Evolutionary conservation across 2,329 filamentous ascomycete genomes (phyloP).

Genomic region (Tolypocladium ovalisporum): DNA sequence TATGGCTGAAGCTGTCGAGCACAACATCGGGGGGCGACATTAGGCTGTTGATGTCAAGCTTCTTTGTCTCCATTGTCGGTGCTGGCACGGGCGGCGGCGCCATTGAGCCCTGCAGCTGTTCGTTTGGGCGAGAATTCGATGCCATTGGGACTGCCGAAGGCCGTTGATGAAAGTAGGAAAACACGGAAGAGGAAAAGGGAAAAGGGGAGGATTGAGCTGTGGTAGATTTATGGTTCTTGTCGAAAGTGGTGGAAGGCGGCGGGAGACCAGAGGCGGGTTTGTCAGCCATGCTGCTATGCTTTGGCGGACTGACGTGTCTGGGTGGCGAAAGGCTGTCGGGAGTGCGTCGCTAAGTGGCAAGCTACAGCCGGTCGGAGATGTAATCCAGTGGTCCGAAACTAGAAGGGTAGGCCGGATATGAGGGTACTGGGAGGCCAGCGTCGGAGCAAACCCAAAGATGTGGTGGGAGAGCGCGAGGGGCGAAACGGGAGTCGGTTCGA

Average conservation of each 20-base stretch:
- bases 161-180: conserved; percentile 6
- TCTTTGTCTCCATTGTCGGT: conserved; percentile 20
- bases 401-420: neutral
- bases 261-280: conserved; percentile 18
- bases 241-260: conserved; percentile 20
- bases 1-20: conserved; percentile 39
- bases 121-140: conserved; percentile 10
- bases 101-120: conserved; percentile 13
- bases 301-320: conserved; percentile 1
- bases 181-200: conserved; percentile 3
- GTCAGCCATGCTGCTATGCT: conserved; percentile 18
- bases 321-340: neutral
- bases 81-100: conserved; percentile 16
- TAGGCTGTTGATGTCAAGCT: conserved; percentile 40
- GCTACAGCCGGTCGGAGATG: neutral
- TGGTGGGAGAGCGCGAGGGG: neutral
- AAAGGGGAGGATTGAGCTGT: conserved; percentile 6
- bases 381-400: neutral
- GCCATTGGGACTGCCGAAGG: conserved; percentile 14
- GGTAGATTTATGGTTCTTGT: conserved; percentile 10
- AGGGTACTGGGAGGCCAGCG: neutral
- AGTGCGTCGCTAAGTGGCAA: neutral
- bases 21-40: conserved; percentile 52
- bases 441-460: neutral
- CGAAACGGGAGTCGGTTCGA: neutral